Conservation (phyloP, 768 basidiomycete genomes). For the Tylopilus intermedius region DNA sequence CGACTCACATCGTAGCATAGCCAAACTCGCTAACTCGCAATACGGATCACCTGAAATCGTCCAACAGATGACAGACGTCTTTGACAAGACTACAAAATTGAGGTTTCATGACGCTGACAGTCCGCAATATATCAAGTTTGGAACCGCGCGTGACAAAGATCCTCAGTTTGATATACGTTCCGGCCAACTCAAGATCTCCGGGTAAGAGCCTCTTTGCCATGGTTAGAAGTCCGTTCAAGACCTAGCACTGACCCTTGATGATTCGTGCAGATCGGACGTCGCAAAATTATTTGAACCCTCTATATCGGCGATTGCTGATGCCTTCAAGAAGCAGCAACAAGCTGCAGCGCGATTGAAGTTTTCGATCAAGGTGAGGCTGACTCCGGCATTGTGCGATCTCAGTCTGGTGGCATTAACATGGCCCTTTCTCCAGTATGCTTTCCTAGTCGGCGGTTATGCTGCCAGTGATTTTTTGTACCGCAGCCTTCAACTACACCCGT, state of each 20-base stretch:
- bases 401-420: no score
- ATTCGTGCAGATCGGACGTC: constrained; percentile 29
- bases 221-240: not conserved
- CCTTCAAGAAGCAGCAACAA: constrained; percentile 26
- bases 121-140: constrained; percentile 37
- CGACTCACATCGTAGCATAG: constrained; percentile 6
- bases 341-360: constrained; percentile 19
- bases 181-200: constrained; percentile 34
- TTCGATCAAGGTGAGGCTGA: constrained; percentile 19
- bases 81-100: constrained; percentile 34
- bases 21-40: constrained; percentile 22
- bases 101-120: constrained; percentile 35
- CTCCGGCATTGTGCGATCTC: no score
- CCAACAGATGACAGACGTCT: constrained; percentile 26
- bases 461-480: constrained; percentile 43
- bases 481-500: constrained; percentile 31
- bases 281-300: constrained; percentile 41
- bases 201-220: constrained; percentile 21
- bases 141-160: constrained; percentile 34
- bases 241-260: not conserved
- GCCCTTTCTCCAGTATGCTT: constrained; percentile 25
- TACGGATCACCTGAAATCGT: constrained; percentile 28
- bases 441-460: constrained; percentile 49
- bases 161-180: constrained; percentile 29
- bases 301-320: constrained; percentile 30